phyloP scores from a whole-genome alignment of 352 stramenopile species.

The Blastocystis sp. region DNA sequence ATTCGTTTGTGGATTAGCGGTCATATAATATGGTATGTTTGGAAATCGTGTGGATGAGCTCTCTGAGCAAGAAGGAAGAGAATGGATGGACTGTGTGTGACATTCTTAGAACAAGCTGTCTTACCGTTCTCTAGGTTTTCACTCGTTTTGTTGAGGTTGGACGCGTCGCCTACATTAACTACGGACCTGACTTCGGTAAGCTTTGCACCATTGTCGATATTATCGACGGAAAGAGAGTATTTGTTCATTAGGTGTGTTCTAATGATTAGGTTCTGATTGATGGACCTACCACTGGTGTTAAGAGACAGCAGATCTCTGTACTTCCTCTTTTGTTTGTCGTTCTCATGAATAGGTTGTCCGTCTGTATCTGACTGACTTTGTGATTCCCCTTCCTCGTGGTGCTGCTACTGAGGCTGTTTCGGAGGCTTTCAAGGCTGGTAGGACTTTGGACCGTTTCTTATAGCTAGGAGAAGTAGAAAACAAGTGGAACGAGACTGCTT shows the following conservation, averaged over 20 bases:
- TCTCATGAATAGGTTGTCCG: slow-evolving; percentile 1
- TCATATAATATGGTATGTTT: slow-evolving; percentile 49
- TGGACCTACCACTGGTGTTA: slow-evolving; percentile 87
- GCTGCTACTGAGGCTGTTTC: background rate
- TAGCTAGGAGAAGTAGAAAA: slow-evolving; percentile 71
- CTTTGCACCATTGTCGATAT: slow-evolving; percentile 98
- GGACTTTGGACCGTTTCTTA: background rate
- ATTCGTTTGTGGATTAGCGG: slow-evolving; percentile 55
- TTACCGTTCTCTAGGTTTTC: slow-evolving; percentile 71
- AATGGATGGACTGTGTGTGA: background rate
- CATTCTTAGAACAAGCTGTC: background rate
- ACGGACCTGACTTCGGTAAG: slow-evolving; percentile 90
- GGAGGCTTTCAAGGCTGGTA: slow-evolving; percentile 46
- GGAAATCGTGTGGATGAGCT: background rate
- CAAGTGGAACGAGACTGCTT: slow-evolving; percentile 88
- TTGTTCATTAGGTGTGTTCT: background rate
- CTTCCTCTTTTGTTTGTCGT: too few species aligned
- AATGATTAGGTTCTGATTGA: slow-evolving; percentile 79
- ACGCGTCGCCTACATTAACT: slow-evolving; percentile 96
- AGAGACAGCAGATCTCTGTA: slow-evolving; percentile 88
- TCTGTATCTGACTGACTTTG: slow-evolving; percentile 54
- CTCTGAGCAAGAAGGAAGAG: too few species aligned
- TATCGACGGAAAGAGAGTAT: slow-evolving; percentile 90
- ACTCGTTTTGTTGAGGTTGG: slow-evolving; percentile 97
- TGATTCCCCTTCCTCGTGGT: slow-evolving; percentile 27